These are phyloP conservation scores for Rubia yunnanensis DNA, from an alignment of 257 asterid genomes.

Conservation along the genomic window DNA sequence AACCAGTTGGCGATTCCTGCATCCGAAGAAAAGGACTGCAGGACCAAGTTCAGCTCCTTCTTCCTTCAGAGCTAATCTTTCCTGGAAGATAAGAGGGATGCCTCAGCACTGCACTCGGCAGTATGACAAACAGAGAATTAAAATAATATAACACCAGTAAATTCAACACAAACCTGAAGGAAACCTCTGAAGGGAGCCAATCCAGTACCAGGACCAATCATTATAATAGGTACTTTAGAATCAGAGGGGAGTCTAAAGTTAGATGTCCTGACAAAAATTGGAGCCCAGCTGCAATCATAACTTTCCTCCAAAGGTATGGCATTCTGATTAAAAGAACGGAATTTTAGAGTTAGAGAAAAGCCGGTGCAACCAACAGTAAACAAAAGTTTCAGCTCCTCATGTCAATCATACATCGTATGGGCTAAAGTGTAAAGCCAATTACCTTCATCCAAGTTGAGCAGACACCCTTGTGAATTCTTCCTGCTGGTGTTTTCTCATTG, in stretches of 20 bases:
- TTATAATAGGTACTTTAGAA: slow-evolving; percentile 68
- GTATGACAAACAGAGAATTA: not conserved
- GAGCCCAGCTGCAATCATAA: slow-evolving; percentile 67
- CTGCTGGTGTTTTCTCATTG: slow-evolving; percentile 74
- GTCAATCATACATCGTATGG: not conserved
- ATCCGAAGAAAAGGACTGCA: slow-evolving; percentile 78
- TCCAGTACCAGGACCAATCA: slow-evolving; percentile 99
- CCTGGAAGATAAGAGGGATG: slow-evolving; percentile 38
- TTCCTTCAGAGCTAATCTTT: slow-evolving; percentile 86
- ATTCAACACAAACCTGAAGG: slow-evolving; percentile 64
- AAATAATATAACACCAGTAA: not conserved
- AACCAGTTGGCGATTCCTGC: slow-evolving; percentile 90
- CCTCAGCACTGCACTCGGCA: slow-evolving; percentile 3
- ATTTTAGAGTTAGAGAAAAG: not conserved
- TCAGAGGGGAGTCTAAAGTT: slow-evolving; percentile 89
- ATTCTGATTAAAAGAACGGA: slow-evolving; percentile 38
- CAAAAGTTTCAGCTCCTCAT: too few relatives aligned
- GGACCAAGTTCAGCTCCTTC: slow-evolving; percentile 89
- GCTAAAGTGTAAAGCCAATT: slow-evolving; percentile 4
- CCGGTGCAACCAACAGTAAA: not conserved
- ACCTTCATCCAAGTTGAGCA: slow-evolving; percentile 99
- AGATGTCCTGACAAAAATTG: slow-evolving; percentile 74
- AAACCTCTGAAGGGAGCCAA: slow-evolving; percentile 98
- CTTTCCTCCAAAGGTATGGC: slow-evolving; percentile 69
- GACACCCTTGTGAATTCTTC: slow-evolving; percentile 88